phyloP scores from a whole-genome alignment of 768 basidiomycete species.

The Podaxis sp. region DNA sequence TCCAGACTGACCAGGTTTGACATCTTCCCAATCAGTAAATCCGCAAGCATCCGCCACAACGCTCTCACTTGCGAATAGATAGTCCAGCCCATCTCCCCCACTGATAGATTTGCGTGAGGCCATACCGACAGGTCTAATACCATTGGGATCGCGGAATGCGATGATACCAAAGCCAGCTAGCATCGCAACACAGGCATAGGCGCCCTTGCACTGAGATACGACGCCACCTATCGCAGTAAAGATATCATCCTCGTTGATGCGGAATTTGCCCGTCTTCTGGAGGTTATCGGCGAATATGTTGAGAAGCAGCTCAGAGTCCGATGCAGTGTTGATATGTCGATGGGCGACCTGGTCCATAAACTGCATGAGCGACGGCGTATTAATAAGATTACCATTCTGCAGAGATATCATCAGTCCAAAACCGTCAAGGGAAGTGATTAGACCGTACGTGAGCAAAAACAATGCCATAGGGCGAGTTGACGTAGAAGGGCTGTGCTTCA shows the following conservation, averaged over 20 bases:
- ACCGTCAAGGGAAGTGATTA: background rate
- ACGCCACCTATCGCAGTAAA: constrained; percentile 90
- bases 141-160: constrained; percentile 97
- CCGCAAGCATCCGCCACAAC: constrained; percentile 94
- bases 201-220: constrained; percentile 87
- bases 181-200: constrained; percentile 99
- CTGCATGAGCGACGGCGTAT: constrained; percentile 81
- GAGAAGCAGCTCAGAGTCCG: constrained; percentile 94
- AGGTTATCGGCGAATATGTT: constrained; percentile 98
- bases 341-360: constrained; percentile 97
- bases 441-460: constrained; percentile 90
- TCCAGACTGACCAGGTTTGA: constrained; percentile 71
- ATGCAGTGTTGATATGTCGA: constrained; percentile 97
- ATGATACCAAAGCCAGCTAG: constrained; percentile 98
- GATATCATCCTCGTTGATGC: constrained; percentile 99
- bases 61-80: constrained; percentile 92
- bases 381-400: constrained; percentile 98
- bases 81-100: constrained; percentile 59
- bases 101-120: constrained; percentile 59
- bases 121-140: constrained; percentile 92
- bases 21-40: constrained; percentile 91
- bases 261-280: constrained; percentile 97
- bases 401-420: background rate
- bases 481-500: constrained; percentile 99
- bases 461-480: constrained; percentile 99